Evolutionary conservation across 257 asterid genomes (phyloP), one percentile per base, ranked within the genome.

Genomic region (Osmanthus fragrans): DNA sequence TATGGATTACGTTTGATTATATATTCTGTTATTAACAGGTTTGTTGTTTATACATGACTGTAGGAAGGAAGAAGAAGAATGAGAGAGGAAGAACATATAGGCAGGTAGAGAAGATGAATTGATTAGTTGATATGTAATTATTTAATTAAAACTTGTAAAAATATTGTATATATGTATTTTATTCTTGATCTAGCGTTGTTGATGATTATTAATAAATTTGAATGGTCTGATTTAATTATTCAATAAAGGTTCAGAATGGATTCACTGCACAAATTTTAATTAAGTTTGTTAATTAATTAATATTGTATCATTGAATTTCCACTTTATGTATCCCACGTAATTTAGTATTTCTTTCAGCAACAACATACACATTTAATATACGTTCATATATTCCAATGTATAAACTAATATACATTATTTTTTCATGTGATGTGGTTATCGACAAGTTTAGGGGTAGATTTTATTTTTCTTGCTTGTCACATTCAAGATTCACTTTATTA

Each of bases 31-130:
- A 15, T 49, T 77, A 1, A 70, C 25, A 30, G 40, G 36, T 71
- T 8, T 40, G 19, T 3, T 60, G 60, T 37, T 74, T 58, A 49
- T 7, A 69, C 39, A 8, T 80, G 63, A 42, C 11, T 80, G 86
- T 81, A 85, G 87, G 85, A 73, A 75, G 79, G 69, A 63, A 27
- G 77, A 85, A 73, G 32, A 81, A 71, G 85, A 75, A 73, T 23
- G 83, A 37, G 6, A 72, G 74, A 60, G 83, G 82, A 75, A 80
- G 76, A 78, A n/a, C 80, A 36, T 60, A 80, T 68, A 78, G 25
- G 76, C 51, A 25, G 33, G 78, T 58, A 5, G 80, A 77, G 23
- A 78, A 25, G 77, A 82, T 63, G 69, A 63, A 75, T 16, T 74
- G 75, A 81, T 63, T 3, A 11, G 39, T 45, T 3, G 39, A 37